Base-by-base conservation (phyloP, 2,329 filamentous ascomycete species). In the Clathrospora elynae region DNA sequence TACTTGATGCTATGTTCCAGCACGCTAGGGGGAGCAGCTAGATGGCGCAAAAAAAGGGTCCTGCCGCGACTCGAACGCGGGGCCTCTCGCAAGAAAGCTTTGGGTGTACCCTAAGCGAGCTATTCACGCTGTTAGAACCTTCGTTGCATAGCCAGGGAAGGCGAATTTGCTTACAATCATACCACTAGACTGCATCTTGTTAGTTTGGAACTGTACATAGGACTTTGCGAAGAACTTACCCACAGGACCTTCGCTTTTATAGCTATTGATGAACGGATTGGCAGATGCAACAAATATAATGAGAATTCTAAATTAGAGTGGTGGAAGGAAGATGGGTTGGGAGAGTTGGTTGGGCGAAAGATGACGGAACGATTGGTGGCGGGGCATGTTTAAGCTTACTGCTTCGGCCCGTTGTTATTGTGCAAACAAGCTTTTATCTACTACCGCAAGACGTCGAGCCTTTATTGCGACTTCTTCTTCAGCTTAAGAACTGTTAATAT, bases 141-240 rank as follows among this genome's bases (percentile, higher is more conserved):
- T 23, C n/a, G n/a, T n/a, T n/a, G n/a, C n/a, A n/a, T n/a, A n/a
- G n/a, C n/a, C n/a, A n/a, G n/a, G n/a, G n/a, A n/a, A n/a, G n/a
- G n/a, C n/a, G n/a, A n/a, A n/a, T n/a, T n/a, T n/a, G n/a, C 20
- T 34, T 12, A 23, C 14, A 83, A 84, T 83, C 80, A 83, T 84
- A 83, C 80, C 81, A 78, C 80, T 82, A 82, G 79, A 45, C 36
- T 25, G 35, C 6, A 23, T 23, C n/a, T 14, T 30, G 35, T 14
- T 37, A 26, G 35, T 37, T 37, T 19, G 24, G 13, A 6, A 31
- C 5, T 7, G 11, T 31, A n/a, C 11, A n/a, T 5, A 12, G 5
- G 11, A n/a, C 13, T 19, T 20, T 29, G 17, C 22, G 17, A 12
- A 19, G 13, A 31, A 39, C 35, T 39, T 31, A 39, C 29, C 79